phyloP scores from a whole-genome alignment of 1,139 yeast genomes.

The Lodderomyces jiufengensis region DNA sequence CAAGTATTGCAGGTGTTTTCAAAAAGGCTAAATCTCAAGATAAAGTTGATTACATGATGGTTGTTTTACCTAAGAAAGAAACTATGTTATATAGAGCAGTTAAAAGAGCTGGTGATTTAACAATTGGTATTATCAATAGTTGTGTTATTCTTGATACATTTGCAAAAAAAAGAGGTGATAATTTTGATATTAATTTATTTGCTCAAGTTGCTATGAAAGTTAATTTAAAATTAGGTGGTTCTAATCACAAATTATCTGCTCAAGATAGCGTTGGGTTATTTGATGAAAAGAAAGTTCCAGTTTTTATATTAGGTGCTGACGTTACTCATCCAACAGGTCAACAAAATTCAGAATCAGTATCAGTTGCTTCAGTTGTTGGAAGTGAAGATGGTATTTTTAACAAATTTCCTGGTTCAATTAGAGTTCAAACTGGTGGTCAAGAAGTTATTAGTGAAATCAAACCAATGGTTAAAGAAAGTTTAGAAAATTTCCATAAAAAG shows the following conservation, averaged over 20 bases:
- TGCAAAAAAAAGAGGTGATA: conserved; percentile 8
- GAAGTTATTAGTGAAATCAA: conserved; percentile 12
- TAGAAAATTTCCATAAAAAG: conserved; percentile 12
- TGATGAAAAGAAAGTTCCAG: conserved; percentile 11
- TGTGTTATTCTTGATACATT: conserved; percentile 12
- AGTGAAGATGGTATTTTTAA: conserved; percentile 14
- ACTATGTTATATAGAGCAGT: conserved; percentile 11
- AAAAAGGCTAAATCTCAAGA: conserved; percentile 10
- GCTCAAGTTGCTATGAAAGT: conserved; percentile 15
- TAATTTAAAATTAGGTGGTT: conserved; percentile 14
- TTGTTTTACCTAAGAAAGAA: conserved; percentile 11
- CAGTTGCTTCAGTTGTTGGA: conserved; percentile 15
- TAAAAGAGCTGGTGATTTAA: conserved; percentile 14
- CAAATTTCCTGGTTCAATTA: conserved; percentile 14
- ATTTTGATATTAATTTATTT: conserved; percentile 11
- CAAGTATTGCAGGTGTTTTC: conserved; percentile 3
- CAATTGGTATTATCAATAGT: conserved; percentile 12
- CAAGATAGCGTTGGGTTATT: conserved; percentile 9
- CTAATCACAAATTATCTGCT: conserved; percentile 12
- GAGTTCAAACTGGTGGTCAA: conserved; percentile 14
- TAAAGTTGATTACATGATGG: conserved; percentile 11
- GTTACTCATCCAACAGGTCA: conserved; percentile 14
- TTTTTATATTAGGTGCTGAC: conserved; percentile 15
- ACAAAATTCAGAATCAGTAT: conserved; percentile 10
- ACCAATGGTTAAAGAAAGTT: conserved; percentile 12